phyloP scores from a whole-genome alignment of 495 filamentous ascomycete genomes.

The Penicillium diatomitis region DNA sequence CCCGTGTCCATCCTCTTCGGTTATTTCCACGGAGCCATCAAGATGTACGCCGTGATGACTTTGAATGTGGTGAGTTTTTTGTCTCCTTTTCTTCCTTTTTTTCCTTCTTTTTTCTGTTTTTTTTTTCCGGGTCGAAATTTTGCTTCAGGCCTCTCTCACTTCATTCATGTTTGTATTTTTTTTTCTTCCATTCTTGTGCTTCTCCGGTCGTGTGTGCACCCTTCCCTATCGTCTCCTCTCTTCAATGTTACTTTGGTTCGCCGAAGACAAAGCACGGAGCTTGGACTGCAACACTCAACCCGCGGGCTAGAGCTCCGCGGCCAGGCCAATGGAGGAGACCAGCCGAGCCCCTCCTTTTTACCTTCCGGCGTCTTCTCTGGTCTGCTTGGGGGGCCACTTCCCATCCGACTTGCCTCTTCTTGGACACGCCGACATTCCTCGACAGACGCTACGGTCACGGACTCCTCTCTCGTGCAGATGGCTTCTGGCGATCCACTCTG shows the following conservation, averaged over 20 bases:
- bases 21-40: slow-evolving; percentile 69
- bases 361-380: not conserved
- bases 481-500: slow-evolving; percentile 10
- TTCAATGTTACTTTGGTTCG: no score
- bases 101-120: slow-evolving; percentile 2
- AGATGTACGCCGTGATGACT: slow-evolving; percentile 64
- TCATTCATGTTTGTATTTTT: no score
- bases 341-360: slow-evolving; percentile 7
- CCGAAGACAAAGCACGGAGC: no score
- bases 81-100: slow-evolving; percentile 3
- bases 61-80: slow-evolving; percentile 54
- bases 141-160: not conserved
- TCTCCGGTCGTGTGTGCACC: no score
- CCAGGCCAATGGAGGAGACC: not conserved
- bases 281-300: no score
- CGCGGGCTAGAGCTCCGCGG: no score
- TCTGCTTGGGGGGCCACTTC: no score
- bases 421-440: slow-evolving; percentile 12
- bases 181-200: slow-evolving; percentile 2
- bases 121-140: slow-evolving; percentile 1
- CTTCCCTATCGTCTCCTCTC: no score
- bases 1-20: slow-evolving; percentile 71
- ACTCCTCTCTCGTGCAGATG: slow-evolving; percentile 17
- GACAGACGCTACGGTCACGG: slow-evolving; percentile 19
- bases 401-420: slow-evolving; percentile 5